These are phyloP conservation scores for Kazachstania taianensis DNA, from an alignment of 805 yeast genomes.

Conservation along the genomic window DNA sequence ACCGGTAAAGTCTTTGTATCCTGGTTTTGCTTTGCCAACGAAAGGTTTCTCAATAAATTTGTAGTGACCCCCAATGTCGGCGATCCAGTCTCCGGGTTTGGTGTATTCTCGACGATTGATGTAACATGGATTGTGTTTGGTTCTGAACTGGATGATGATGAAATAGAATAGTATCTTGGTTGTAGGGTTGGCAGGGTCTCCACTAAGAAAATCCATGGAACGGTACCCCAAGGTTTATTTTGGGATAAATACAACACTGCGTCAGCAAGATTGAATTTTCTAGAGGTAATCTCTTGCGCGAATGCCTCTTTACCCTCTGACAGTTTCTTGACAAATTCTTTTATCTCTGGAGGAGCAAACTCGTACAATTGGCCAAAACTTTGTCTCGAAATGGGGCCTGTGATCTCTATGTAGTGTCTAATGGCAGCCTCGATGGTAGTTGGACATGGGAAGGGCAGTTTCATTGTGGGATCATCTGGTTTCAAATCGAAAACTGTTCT, in stretches of 20 bases:
- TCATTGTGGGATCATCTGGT: slow-evolving; percentile 59
- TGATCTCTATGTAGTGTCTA: slow-evolving; percentile 80
- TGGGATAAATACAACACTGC: slow-evolving; percentile 51
- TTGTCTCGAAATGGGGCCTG: slow-evolving; percentile 91
- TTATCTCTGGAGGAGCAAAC: slow-evolving; percentile 66
- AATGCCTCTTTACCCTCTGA: slow-evolving; percentile 62
- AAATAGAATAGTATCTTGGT: slow-evolving; percentile 93
- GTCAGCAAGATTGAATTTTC: slow-evolving; percentile 66
- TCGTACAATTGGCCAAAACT: slow-evolving; percentile 59
- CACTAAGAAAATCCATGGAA: slow-evolving; percentile 77
- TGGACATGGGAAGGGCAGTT: slow-evolving; percentile 61
- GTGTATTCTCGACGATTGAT: slow-evolving; percentile 76
- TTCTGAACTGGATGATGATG: slow-evolving; percentile 75
- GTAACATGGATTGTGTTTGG: slow-evolving; percentile 72
- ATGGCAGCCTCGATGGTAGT: slow-evolving; percentile 82
- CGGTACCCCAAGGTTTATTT: slow-evolving; percentile 58
- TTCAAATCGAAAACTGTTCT: slow-evolving; percentile 52
- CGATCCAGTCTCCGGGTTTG: slow-evolving; percentile 19
- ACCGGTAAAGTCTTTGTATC: slow-evolving; percentile 30
- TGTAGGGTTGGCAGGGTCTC: slow-evolving; percentile 75
- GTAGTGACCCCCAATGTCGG: slow-evolving; percentile 72
- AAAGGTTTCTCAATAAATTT: slow-evolving; percentile 68
- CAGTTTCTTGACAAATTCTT: slow-evolving; percentile 33
- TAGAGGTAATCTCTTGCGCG: slow-evolving; percentile 50
- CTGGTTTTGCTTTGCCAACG: slow-evolving; percentile 44